These are phyloP conservation scores for Fusarium nisikadoi DNA, from an alignment of 2,329 filamentous ascomycete genomes.

Conservation along the genomic window DNA sequence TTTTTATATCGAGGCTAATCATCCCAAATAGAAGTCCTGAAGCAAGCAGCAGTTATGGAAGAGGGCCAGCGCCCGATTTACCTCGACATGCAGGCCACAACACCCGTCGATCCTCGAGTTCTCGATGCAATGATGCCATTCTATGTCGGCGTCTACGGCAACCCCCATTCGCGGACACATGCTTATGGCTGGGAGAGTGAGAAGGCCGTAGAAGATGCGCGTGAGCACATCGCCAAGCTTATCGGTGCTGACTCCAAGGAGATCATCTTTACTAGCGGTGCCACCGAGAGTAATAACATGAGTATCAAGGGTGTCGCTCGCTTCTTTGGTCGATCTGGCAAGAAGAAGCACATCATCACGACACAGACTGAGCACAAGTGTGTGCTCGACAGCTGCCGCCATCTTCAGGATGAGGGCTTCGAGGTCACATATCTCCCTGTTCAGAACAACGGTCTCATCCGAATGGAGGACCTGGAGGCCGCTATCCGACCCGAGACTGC, in stretches of 20 bases:
- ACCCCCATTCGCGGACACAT: conserved; percentile 96
- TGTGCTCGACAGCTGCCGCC: conserved; percentile 94
- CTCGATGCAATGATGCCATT: conserved; percentile 97
- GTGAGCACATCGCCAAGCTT: conserved; percentile 82
- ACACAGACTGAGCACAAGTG: conserved; percentile 99
- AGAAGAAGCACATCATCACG: conserved; percentile 99
- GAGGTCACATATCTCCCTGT: conserved; percentile 98
- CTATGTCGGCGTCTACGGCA: conserved; percentile 93
- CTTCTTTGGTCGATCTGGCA: conserved; percentile 91
- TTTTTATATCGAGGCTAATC: conserved; percentile 26
- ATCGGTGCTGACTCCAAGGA: conserved; percentile 97
- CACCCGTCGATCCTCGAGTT: conserved; percentile 92
- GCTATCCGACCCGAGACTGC: conserved; percentile 92
- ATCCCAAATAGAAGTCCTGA: conserved; percentile 73
- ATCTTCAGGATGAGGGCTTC: conserved; percentile 96
- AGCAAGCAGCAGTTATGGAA: conserved; percentile 92
- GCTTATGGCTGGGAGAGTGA: conserved; percentile 99
- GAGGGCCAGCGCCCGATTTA: conserved; percentile 95
- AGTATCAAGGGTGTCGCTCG: conserved; percentile 97
- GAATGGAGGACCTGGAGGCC: conserved; percentile 84
- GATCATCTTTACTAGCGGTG: conserved; percentile 98
- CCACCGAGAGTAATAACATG: conserved; percentile 99
- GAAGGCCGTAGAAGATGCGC: conserved; percentile 88
- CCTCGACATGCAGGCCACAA: conserved; percentile 98
- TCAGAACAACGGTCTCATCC: conserved; percentile 83